A percentile compares a stretch with the other conserved stretches of the same genome.
Conservation (phyloP, 768 basidiomycete genomes). For the Lactifluus echinatus region DNA sequence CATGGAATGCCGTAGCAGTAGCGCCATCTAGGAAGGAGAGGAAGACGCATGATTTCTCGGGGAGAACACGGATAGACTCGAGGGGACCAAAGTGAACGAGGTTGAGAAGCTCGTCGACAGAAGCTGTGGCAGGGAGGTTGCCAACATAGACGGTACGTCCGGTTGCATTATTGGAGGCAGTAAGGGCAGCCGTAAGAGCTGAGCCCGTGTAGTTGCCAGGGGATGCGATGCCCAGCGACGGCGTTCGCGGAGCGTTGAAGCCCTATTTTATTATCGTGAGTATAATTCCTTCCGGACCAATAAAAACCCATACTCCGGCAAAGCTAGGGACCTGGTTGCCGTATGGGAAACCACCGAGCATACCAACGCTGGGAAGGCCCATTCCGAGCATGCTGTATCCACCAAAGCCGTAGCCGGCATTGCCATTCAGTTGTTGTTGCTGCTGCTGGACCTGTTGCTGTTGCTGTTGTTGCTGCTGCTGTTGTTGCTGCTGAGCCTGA, state of each 20-base stretch:
- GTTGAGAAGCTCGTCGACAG: conserved; percentile 95
- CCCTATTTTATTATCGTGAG: conserved; percentile 28
- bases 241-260: conserved; percentile 51
- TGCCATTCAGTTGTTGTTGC: conserved; percentile 21
- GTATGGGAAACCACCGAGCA: conserved; percentile 66
- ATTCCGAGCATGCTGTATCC: conserved; percentile 75
- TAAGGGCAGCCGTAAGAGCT: conserved; percentile 64
- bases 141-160: conserved; percentile 96
- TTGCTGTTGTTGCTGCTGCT: conserved; percentile 25
- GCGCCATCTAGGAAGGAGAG: conserved; percentile 92
- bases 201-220: conserved; percentile 71
- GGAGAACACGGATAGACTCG: conserved; percentile 87
- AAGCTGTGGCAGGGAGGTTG: conserved; percentile 89
- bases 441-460: conserved; percentile 23
- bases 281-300: too few species aligned
- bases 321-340: conserved; percentile 61
- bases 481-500: conserved; percentile 32
- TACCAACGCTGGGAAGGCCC: conserved; percentile 67
- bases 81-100: conserved; percentile 97
- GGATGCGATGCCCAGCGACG: conserved; percentile 58
- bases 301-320: conserved; percentile 45
- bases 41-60: conserved; percentile 97
- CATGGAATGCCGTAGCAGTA: conserved; percentile 94
- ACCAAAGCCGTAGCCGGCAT: conserved; percentile 49
- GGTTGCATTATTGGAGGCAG: conserved; percentile 45